Base-by-base conservation (phyloP, 2,329 filamentous ascomycete genomes). In the Aspergillus uvarum region DNA sequence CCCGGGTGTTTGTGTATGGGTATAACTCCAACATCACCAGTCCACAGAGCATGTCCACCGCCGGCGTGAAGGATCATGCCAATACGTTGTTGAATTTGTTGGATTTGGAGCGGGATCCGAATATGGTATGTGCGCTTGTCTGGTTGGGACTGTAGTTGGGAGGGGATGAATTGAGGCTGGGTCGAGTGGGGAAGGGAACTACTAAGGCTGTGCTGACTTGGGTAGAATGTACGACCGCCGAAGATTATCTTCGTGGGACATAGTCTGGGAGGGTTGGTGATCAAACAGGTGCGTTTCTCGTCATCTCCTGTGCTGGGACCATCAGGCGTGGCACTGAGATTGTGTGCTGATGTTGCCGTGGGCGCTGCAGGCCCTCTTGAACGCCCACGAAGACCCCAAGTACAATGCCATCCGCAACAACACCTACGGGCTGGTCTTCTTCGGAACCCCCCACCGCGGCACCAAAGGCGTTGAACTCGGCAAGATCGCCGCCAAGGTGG, bases 371-470 rank as follows among this genome's bases (percentile, higher is more conserved):
- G 72, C 72, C 1, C 62, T 75, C 10, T 59, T 75, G 2, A 73
- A 75, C 50, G 72, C 72, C 10, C 72, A 73, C 31, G 72, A 73
- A 64, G 72, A 74, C 53, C 68, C 71, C 2, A 74, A 71, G 51
- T 75, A 74, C 48, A 68, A 65, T 5, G 63, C 70, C 1, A 75
- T 76, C 38, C 68, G 71, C 26, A 69, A 60, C 10, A 67, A 72
- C 5, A 76, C 73, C 16, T 68, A 65, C 5, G 73, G 73, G 0
- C 65, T 76, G 1, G 70, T 75, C 4, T 76, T 76, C 61, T 70
- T 76, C 29, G 72, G 72, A 3, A 74, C 71, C 26, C 73, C 73
- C 6, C 73, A 76, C 52, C 68, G 70, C 29, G 72, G 73, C 4
- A 69, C 68, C 3, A 73, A 72, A 16, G 70, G 70, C 4, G 70